Conservation (phyloP, 805 yeast genomes). For the Clavispora phyllophila region DNA sequence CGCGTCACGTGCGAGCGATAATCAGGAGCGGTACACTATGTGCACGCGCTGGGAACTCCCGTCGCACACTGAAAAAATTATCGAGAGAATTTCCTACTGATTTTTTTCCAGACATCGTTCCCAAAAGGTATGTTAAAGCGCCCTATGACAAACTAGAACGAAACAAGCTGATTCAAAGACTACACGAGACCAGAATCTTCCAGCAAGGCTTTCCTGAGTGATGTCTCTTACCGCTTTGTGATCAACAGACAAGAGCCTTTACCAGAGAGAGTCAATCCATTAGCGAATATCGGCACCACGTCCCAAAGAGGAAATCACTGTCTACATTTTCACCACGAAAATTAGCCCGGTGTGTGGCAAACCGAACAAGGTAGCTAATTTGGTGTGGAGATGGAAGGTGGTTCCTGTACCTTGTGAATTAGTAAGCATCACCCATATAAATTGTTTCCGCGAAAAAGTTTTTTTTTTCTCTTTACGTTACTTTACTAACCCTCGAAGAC, state of each 20-base stretch:
- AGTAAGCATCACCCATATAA: slow-evolving; percentile 4
- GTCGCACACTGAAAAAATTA: slow-evolving; percentile 6
- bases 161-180: not conserved
- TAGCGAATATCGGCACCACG: too few relatives aligned
- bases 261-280: too few relatives aligned
- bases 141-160: not conserved
- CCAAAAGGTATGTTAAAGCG: slow-evolving; percentile 13
- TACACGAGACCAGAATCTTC: not conserved
- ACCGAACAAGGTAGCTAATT: not conserved
- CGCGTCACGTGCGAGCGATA: slow-evolving; percentile 9
- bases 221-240: too few relatives aligned
- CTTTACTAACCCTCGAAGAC: slow-evolving; percentile 28
- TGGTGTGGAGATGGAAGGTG: not conserved
- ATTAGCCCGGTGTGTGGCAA: not conserved
- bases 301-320: too few relatives aligned
- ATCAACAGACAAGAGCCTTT: too few relatives aligned
- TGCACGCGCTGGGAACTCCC: slow-evolving; percentile 4
- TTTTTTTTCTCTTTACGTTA: not conserved
- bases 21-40: not conserved
- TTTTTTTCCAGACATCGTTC: slow-evolving; percentile 9
- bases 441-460: slow-evolving; percentile 13
- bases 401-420: not conserved
- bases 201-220: not conserved
- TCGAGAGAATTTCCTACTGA: slow-evolving; percentile 4
- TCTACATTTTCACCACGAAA: not conserved